phyloP scores from a whole-genome alignment of 192 early-diverging fungal species.

The Coemansia sp. region DNA sequence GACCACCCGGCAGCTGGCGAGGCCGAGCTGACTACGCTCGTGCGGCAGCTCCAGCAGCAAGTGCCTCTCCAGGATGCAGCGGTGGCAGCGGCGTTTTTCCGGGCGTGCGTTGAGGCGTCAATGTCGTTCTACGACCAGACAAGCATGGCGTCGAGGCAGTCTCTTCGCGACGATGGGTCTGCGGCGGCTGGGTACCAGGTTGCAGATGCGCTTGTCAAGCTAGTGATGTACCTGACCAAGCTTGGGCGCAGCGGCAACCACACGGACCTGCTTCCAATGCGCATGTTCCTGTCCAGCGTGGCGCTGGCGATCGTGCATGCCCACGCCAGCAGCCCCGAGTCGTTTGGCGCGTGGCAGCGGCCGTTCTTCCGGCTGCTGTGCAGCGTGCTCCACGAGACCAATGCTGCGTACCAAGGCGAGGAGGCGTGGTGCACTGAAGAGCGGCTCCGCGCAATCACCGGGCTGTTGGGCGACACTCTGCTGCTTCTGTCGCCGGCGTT shows the following conservation, averaged over 20 bases:
- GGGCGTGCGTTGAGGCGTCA: constrained; percentile 84
- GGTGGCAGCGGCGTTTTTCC: constrained; percentile 86
- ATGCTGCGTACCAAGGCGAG: constrained; percentile 26
- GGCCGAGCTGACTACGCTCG: constrained; percentile 48
- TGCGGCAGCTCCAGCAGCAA: constrained; percentile 71
- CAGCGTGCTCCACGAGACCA: constrained; percentile 78
- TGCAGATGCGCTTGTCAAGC: constrained; percentile 90
- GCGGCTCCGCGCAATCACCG: constrained; percentile 9
- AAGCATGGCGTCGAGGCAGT: constrained; percentile 29
- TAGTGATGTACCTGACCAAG: constrained; percentile 82
- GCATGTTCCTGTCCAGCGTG: constrained; percentile 85
- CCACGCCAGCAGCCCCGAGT: constrained; percentile 76
- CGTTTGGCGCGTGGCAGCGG: constrained; percentile 78
- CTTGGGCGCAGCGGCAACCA: constrained; percentile 62
- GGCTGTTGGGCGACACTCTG: constrained; percentile 63
- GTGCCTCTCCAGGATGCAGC: constrained; percentile 77
- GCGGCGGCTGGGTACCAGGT: constrained; percentile 66
- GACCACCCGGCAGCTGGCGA: constrained; percentile 54
- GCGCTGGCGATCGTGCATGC: constrained; percentile 81
- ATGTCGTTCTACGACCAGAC: constrained; percentile 74
- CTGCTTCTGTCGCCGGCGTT: constrained; percentile 80
- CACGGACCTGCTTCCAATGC: constrained; percentile 66
- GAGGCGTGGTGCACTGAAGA: constrained; percentile 40
- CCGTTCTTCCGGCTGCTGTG: constrained; percentile 91
- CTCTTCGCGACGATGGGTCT: constrained; percentile 10